phyloP scores from a whole-genome alignment of 306 rosid species.

The Senna siamea region DNA sequence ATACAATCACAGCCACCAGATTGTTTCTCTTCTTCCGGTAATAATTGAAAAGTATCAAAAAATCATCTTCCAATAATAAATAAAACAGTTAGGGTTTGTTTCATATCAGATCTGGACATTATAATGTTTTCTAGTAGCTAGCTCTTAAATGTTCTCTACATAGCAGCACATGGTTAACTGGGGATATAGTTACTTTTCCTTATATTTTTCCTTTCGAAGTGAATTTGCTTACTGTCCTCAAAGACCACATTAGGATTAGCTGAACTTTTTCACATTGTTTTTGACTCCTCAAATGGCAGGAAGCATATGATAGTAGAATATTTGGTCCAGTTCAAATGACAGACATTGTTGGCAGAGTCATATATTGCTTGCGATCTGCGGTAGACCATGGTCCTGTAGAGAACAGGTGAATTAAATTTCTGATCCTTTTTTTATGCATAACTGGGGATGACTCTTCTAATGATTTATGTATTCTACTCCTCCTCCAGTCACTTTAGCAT shows the following conservation, averaged over 20 bases:
- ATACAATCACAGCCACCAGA: neutral
- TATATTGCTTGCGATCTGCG: conserved; percentile 83
- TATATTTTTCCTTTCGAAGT: conserved; percentile 22
- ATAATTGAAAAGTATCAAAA: neutral
- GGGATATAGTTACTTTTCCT: conserved; percentile 25
- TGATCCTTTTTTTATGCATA: conserved; percentile 26
- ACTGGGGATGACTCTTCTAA: neutral
- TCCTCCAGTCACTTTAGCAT: conserved; percentile 64
- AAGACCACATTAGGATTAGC: conserved; percentile 15
- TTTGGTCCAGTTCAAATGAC: conserved; percentile 93
- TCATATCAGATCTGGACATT: neutral
- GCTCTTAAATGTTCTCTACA: conserved; percentile 20
- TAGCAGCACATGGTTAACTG: conserved; percentile 9
- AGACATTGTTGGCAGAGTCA: conserved; percentile 87
- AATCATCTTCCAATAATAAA: neutral
- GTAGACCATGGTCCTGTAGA: conserved; percentile 96
- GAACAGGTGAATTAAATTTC: conserved; percentile 66
- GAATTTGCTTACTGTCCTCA: conserved; percentile 10
- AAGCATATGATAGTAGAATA: conserved; percentile 82
- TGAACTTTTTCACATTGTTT: conserved; percentile 4
- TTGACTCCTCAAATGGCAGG: conserved; percentile 62
- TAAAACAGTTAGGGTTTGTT: neutral
- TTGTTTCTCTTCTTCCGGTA: conserved; percentile 25
- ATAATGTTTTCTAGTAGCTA: conserved; percentile 13
- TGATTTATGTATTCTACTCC: conserved; percentile 37